Evolutionary conservation across 2,329 filamentous ascomycete species (phyloP), one percentile per base, ranked within the genome.

Genomic region (Pseudonectria buxi): DNA sequence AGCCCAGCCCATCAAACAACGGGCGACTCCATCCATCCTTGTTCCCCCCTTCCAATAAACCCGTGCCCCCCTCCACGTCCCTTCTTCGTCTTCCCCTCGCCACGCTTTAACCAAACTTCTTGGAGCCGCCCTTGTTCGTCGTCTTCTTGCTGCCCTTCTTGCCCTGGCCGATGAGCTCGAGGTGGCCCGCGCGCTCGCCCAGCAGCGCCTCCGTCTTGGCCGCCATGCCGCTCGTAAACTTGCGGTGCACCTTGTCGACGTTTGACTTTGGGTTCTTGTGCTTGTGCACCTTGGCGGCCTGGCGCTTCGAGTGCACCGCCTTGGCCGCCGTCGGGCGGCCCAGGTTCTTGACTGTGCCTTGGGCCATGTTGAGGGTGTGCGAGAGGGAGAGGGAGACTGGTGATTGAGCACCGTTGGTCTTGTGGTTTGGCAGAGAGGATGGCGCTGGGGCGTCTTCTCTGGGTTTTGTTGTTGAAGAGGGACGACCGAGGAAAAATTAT

Each of bases 91-190:
- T 9, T 22, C 9, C 18, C 18, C 18, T 9, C 9, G 18, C 18
- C 9, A 18, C 6, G 14, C 10, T 32, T 67, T 67, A 76, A 36
- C 73, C 73, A 59, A 74, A 77, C 61, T 73, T 74, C 57, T 67
- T 67, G 12, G 65, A 68, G 5, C 73, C 73, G 24, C 70, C 72
- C 61, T 65, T 65, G 32, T 58, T 50, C 30, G 60, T 61, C 33
- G 54, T 40, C 49, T 58, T 65, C 54, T 62, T 64, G 29, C 52
- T 55, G 6, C 49, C 55, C 56, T 70, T 75, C 57, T 74, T 72
- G 9, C 69, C 68, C 57, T 72, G 68, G 24, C 72, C 74, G 41
- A 78, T 74, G 44, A 78, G 53, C 62, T 79, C 75, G 15, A 79
- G 57, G 40, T 79, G 75, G 0, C 75, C 74, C 5, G 72, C 75